Evolutionary conservation across 352 stramenopile genomes (phyloP), one percentile per base, ranked within the genome.

Genomic region (Globisporangium mamillatum): DNA sequence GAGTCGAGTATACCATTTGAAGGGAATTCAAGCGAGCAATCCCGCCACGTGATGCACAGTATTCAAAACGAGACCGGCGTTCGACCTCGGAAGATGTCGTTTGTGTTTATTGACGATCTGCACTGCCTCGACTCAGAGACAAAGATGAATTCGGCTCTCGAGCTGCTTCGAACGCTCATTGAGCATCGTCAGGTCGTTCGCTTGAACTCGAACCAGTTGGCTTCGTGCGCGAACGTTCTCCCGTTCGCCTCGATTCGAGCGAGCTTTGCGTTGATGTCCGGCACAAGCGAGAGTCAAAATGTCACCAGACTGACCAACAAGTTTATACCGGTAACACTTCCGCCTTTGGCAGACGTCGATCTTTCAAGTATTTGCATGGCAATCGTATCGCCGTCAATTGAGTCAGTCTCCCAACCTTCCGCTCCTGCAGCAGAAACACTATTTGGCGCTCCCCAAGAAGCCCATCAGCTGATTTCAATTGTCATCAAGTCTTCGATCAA

Each of bases 21-120:
- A 9, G 29, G 7, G 20, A 12, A 44, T 3, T 20, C 18, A 2
- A n/a, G 36, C 29, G 64, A n/a, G 14, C 25, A 55, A 2, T 46
- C 16, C 7, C 58, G 7, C 2, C 38, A 24, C 27, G 16, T 8
- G 25, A 58, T 12, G 16, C 24, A 56, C 18, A 6, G 6, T 20
- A 36, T 8, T 9, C 22, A 24, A 41, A 29, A 20, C 34, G 24
- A 10, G n/a, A 24, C 60, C 24, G 0, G 59, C 44, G 8, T 3
- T 52, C 18, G 20, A 20, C 2, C 12, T 38, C 16, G 20, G 41
- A 16, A 27, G 20, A 63, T 32, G 3, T 64, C 58, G 9, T 72
- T 80, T 32, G 64, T 89, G 6, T 92, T 89, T 60, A 59, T 92
- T 22, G 84, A 92, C n/a, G 84, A 92, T 50, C 64, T 92, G 1